Base-by-base conservation (phyloP, 2,329 filamentous ascomycete genomes). In the Stemphylium lycopersici region DNA sequence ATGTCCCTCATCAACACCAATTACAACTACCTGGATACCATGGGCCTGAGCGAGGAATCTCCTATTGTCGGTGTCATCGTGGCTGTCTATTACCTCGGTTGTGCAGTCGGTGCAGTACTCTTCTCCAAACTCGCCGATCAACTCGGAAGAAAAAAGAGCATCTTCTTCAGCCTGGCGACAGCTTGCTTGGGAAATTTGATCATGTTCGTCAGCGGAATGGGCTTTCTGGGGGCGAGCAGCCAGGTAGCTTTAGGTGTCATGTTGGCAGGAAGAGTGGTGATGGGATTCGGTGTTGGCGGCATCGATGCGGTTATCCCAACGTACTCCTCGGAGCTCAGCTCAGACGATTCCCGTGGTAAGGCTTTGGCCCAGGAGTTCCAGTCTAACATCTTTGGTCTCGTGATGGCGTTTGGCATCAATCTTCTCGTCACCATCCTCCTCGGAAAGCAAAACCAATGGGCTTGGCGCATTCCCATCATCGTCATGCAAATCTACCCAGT, bases 311-410 rank as follows among this genome's bases (percentile, higher is more conserved):
- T 86, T 0, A 85, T 87, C 20, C 84, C 85, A 0, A 81, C 85
- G 1, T 87, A 87, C 70, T 82, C 78, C 52, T 79, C 79, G 12
- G 84, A 87, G 63, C 74, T 87, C 29, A 77, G 79, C 2, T 79
- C 79, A n/a, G 84, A 86, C 62, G 81, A 80, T 43, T 78, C 81
- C 2, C 74, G 84, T 39, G 84, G 85, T 5, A 81, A 81, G 60
- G 83, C 84, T 1, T 69, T 87, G 38, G 84, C 84, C 1, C 83
- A 87, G 63, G 84, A 87, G 61, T 87, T 87, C 62, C 84, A 87
- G 66, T 82, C 80, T 68, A 88, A 88, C 59, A 87, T 87, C 58
- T 83, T 86, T 51, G 84, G 85, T 0, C 69, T 88, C 2, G 78
- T 86, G 54, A 80, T 85, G 79, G 84, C 84, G 0, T 87, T 86